phyloP scores from a whole-genome alignment of 768 basidiomycete genomes.

The Mycena galopus region DNA sequence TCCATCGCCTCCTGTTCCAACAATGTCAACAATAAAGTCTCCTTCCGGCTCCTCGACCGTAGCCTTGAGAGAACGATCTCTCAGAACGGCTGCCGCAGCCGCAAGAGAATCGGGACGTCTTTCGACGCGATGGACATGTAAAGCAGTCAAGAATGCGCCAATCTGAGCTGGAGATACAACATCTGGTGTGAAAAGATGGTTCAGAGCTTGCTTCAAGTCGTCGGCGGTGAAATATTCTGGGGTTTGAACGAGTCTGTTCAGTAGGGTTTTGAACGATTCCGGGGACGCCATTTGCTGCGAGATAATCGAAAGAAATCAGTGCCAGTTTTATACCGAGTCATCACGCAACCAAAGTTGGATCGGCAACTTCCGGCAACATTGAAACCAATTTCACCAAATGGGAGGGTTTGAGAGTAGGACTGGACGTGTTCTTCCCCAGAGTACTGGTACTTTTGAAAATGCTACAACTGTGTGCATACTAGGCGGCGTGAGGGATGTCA shows the following conservation, averaged over 20 bases:
- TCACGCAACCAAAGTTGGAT: neutral
- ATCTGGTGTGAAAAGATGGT: slow-evolving; percentile 79
- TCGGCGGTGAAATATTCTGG: slow-evolving; percentile 85
- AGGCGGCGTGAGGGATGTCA: no score
- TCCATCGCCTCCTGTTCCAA: slow-evolving; percentile 96
- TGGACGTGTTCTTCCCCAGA: no score
- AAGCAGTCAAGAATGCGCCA: slow-evolving; percentile 90
- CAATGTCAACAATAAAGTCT: slow-evolving; percentile 89
- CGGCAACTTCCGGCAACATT: neutral
- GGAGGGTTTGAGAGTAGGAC: no score
- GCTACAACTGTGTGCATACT: no score
- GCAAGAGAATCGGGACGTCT: slow-evolving; percentile 81
- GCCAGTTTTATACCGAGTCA: slow-evolving; percentile 6
- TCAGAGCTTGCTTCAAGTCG: slow-evolving; percentile 80
- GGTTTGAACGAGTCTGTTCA: slow-evolving; percentile 83
- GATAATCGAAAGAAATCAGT: neutral
- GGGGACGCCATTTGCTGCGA: slow-evolving; percentile 34
- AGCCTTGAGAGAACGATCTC: slow-evolving; percentile 75
- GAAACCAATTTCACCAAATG: no score
- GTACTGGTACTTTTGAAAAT: no score
- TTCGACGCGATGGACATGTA: slow-evolving; percentile 86
- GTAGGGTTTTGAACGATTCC: slow-evolving; percentile 78
- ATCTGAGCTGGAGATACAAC: slow-evolving; percentile 79
- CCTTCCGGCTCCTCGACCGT: slow-evolving; percentile 67
- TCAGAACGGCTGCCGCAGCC: slow-evolving; percentile 82